Evolutionary conservation across 164 flowering plant species (phyloP).

Genomic region (Macadamia integrifolia): DNA sequence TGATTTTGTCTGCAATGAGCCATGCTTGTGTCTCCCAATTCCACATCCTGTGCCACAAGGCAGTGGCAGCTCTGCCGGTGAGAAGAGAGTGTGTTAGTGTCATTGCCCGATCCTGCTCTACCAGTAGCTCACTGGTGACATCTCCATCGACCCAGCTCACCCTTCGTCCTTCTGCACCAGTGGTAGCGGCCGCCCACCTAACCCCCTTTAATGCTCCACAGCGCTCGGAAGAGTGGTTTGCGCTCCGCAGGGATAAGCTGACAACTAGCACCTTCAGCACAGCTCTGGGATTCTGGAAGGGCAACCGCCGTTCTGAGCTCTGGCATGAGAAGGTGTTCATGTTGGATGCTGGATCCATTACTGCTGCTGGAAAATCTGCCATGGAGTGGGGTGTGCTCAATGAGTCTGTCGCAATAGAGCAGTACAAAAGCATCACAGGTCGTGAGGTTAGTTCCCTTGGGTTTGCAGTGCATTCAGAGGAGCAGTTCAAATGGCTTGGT

Average conservation of each 20-base stretch:
- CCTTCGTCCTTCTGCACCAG: slow-evolving; percentile 28
- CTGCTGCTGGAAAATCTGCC: slow-evolving; percentile 38
- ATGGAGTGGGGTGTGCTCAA: slow-evolving; percentile 93
- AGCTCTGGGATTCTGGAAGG: slow-evolving; percentile 93
- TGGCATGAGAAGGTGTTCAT: slow-evolving; percentile 90
- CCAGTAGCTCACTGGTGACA: slow-evolving; percentile 17
- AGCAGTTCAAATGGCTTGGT: slow-evolving; percentile 69
- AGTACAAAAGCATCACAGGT: slow-evolving; percentile 78
- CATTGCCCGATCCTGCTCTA: slow-evolving; percentile 23
- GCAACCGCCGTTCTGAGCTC: slow-evolving; percentile 67
- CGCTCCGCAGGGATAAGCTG: slow-evolving; percentile 73
- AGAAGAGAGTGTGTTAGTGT: slow-evolving; percentile 15
- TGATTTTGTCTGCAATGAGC: slow-evolving; percentile 33
- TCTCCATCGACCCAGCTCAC: slow-evolving; percentile 17
- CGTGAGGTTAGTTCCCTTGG: slow-evolving; percentile 72
- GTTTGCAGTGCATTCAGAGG: slow-evolving; percentile 65
- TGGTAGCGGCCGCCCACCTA: slow-evolving; percentile 25
- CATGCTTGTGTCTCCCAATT: slow-evolving; percentile 28
- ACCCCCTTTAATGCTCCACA: slow-evolving; percentile 52
- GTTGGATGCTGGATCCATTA: slow-evolving; percentile 25
- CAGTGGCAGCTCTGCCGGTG: slow-evolving; percentile 7
- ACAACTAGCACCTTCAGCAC: slow-evolving; percentile 97
- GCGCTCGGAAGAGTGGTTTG: slow-evolving; percentile 94
- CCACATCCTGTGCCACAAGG: slow-evolving; percentile 20
- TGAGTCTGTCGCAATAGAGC: slow-evolving; percentile 69